Base-by-base conservation (phyloP, 2,329 filamentous ascomycete genomes). In the Dothistroma pini region DNA sequence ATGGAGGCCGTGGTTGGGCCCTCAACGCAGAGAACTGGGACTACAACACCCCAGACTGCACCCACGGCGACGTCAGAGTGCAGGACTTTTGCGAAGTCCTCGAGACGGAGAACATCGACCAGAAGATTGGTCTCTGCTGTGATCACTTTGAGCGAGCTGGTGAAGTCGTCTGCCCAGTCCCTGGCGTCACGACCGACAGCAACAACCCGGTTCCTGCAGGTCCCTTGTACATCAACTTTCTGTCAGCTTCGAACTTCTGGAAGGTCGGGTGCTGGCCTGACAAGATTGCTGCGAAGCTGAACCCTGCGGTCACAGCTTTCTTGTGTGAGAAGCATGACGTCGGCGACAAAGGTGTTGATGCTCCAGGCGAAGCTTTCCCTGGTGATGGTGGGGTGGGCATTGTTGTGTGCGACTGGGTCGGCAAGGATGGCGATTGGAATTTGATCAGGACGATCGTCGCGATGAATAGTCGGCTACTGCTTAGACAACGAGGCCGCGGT, bases 81-180 rank as follows among this genome's bases (percentile, higher is more conserved):
- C 95, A 97, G 78, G 95, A 97, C 78, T 97, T 93, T 76, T 97
- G 96, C 81, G 91, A 96, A 72, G 86, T 99, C 35, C 78, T 88
- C 51, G 86, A 91, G 75, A 86, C 84, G 22, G 80, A 85, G 61
- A 89, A 88, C 68, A 93, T 97, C 62, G 81, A 88, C 41, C 86
- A 87, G 76, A 99, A 97, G 81, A 89, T 96, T 62, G 77, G 81
- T 48, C 87, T 87, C 70, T 86, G 86, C 57, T 86, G 83, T 61
- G 86, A 87, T 25, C 92, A 96, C 69, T 85, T 97, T 52, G 86
- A 89, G 72, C 86, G 91, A 32, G 86, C 92, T 4, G 78, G 74
- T 0, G 61, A 65, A 0, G 69, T 69, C 5, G 70, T 74, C 0
- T 74, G 74, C 32, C 73, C 73, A 2, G 68, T 80, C 0, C 77